Percentiles rank a stretch among this genome's conserved stretches.
Conservation (phyloP, 129 eudicot genomes). For the Artemisia argyi region DNA sequence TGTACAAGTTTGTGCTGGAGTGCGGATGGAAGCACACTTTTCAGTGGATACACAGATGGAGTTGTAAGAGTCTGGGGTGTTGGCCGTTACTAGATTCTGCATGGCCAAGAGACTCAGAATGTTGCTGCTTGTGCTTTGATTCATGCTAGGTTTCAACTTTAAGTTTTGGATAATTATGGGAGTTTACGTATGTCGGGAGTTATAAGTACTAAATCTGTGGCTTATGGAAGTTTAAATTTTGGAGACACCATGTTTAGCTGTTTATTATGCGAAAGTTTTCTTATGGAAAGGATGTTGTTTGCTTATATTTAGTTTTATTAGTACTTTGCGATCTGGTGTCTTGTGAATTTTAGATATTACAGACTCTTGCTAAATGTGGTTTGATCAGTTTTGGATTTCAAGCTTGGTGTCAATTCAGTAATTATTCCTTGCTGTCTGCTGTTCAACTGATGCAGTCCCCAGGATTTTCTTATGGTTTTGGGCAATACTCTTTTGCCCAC, state of each 20-base stretch:
- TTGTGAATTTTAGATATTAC: too few relatives aligned
- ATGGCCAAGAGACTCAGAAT: background rate
- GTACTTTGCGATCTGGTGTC: background rate
- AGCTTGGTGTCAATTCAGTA: too few relatives aligned
- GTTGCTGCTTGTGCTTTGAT: background rate
- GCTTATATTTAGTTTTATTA: background rate
- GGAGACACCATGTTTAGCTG: background rate
- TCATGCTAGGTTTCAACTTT: background rate
- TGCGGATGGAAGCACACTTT: constrained; percentile 75
- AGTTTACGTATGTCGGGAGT: too few relatives aligned
- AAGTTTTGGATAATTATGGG: background rate
- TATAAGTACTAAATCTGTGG: background rate
- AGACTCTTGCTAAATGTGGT: too few relatives aligned
- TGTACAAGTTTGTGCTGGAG: constrained; percentile 76
- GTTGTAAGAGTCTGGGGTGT: constrained; percentile 69
- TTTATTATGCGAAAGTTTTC: background rate
- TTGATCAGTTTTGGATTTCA: too few relatives aligned
- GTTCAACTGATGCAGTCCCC: too few relatives aligned
- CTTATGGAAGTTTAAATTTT: constrained; percentile 6
- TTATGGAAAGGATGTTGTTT: background rate
- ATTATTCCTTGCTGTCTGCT: too few relatives aligned
- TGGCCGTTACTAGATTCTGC: constrained; percentile 49
- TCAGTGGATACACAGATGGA: constrained; percentile 66
- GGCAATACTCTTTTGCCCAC: too few relatives aligned
- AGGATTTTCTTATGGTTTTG: too few relatives aligned